These are phyloP conservation scores for Verbena officinalis DNA, from an alignment of 257 asterid species.

Conservation along the genomic window DNA sequence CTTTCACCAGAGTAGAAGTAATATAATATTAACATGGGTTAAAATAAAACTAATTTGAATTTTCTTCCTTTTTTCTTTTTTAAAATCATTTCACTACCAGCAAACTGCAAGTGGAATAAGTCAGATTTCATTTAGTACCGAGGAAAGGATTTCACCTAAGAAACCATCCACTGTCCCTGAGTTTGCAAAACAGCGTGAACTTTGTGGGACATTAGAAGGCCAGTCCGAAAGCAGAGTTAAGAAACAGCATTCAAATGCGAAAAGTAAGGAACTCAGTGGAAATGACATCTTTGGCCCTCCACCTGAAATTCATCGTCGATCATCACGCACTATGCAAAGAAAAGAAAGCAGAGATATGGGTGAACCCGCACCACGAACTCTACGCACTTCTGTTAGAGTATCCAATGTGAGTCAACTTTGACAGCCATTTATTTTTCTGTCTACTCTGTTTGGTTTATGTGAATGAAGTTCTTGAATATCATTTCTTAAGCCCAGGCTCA, in stretches of 20 bases:
- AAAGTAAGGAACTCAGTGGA: slow-evolving; percentile 85
- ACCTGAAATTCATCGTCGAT: slow-evolving; percentile 61
- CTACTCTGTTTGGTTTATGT: neutral
- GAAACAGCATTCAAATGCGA: slow-evolving; percentile 78
- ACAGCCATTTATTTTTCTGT: neutral
- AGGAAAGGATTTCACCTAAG: slow-evolving; percentile 81
- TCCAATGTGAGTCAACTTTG: slow-evolving; percentile 69
- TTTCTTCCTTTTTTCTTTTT: neutral
- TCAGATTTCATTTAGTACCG: slow-evolving; percentile 90
- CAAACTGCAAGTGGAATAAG: slow-evolving; percentile 91
- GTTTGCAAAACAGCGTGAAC: slow-evolving; percentile 91
- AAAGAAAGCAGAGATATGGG: slow-evolving; percentile 69
- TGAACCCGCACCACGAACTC: slow-evolving; percentile 74
- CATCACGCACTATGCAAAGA: slow-evolving; percentile 55
- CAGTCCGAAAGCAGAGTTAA: slow-evolving; percentile 57
- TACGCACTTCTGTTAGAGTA: slow-evolving; percentile 89
- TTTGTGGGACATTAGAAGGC: slow-evolving; percentile 79
- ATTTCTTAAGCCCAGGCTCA: neutral
- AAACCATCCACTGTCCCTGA: slow-evolving; percentile 79
- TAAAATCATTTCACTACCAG: slow-evolving; percentile 37
- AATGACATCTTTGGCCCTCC: slow-evolving; percentile 92
- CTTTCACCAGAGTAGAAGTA: slow-evolving; percentile 5
- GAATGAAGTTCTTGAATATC: neutral
- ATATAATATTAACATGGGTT: neutral
- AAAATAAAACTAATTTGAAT: neutral